Base-by-base conservation (phyloP, 805 yeast species). In the Candida mattraensis region DNA sequence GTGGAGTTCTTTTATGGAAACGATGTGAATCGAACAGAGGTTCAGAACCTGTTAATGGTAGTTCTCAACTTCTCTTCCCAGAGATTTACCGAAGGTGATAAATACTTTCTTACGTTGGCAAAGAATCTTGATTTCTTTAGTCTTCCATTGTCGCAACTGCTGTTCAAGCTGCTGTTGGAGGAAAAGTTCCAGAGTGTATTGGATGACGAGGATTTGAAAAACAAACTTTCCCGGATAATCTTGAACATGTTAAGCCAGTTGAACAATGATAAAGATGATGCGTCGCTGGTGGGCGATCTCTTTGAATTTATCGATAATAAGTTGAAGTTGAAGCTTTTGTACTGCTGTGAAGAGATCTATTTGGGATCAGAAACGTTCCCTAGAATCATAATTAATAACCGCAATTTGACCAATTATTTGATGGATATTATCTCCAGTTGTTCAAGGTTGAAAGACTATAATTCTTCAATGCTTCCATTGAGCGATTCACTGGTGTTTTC, bases 401-500 rank as follows among this genome's bases (percentile, higher is more conserved):
- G 46, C 17, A 58, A 69, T 40, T 42, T 67, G 28, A 48, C 74
- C 1, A 65, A 67, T 0, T 53, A 59, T 10, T 53, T 74, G 30
- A 64, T 61, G 33, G 74, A 69, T 44, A 69, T 64, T 31, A 68
- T 75, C 33, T 66, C 67, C 20, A 72, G 69, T 43, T 72, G 76
- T 42, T 65, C 74, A 4, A 63, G 67, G 29, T 40, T 55, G 18
- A 39, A 41, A 25, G 44, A 39, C 17, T 31, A 35, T n/a, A 31
- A 37, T n/a, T 24, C 42, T 5, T 20, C 18, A 5, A 32, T 27
- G 17, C 36, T 57, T 5, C 50, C 55, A 12, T 37, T 63, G 48
- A 53, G 53, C 18, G 73, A 69, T 39, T 64, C 66, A 3, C 40
- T 69, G 22, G 64, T 68, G 1, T 66, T 66, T 36, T 65, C 72